phyloP scores from a whole-genome alignment of 2,329 filamentous ascomycete genomes.

The Xylaria sp. region DNA sequence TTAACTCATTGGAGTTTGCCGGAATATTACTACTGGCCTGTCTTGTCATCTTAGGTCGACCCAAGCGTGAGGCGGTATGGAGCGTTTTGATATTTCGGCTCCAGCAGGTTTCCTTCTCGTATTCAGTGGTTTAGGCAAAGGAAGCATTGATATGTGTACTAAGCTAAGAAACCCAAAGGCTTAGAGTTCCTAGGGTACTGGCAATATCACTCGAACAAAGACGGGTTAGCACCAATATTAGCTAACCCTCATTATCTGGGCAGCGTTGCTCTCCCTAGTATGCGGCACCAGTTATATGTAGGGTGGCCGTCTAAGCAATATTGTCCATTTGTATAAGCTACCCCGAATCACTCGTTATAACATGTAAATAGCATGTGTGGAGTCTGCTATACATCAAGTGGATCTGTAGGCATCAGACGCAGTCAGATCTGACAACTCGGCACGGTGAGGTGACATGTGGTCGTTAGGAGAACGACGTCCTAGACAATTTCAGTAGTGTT shows the following conservation, averaged over 20 bases:
- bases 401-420: not conserved
- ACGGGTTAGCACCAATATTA: too few species aligned
- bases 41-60: not conserved
- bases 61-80: not conserved
- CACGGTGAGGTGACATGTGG: not conserved
- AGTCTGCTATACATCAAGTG: not conserved
- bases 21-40: not conserved
- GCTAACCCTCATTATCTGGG: too few species aligned
- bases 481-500: not conserved
- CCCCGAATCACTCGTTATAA: not conserved
- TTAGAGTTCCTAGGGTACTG: too few species aligned
- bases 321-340: not conserved
- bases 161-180: not conserved
- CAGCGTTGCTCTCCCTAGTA: too few species aligned
- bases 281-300: not conserved
- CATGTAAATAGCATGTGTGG: constrained; percentile 2
- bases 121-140: too few species aligned
- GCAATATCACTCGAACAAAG: too few species aligned
- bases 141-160: not conserved
- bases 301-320: not conserved
- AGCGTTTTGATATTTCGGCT: not conserved
- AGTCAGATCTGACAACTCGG: not conserved
- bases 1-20: not conserved
- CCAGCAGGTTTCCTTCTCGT: too few species aligned
- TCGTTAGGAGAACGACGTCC: not conserved